Percentiles rank a stretch among this genome's conserved stretches.
Conservation (phyloP, 75 land plant genomes). For the Gnetum montanum region DNA sequence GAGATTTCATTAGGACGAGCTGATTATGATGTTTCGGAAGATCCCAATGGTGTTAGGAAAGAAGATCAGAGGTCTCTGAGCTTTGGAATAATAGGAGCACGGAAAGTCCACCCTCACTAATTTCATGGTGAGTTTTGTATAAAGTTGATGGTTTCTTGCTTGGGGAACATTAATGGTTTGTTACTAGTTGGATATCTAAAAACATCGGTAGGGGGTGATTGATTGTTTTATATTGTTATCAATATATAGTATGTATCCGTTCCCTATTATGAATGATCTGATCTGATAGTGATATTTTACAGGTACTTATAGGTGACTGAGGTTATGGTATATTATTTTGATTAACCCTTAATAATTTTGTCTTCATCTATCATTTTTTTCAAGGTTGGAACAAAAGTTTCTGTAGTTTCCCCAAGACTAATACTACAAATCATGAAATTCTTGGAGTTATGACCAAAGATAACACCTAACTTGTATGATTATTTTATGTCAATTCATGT, state of each 20-base stretch:
- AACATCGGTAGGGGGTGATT: too few relatives aligned
- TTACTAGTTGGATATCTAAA: too few relatives aligned
- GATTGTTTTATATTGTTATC: too few relatives aligned
- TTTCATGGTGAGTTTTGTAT: conserved; percentile 64
- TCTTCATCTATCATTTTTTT: too few relatives aligned
- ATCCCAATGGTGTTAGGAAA: conserved; percentile 30
- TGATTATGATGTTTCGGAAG: conserved; percentile 41
- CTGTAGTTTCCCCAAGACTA: conserved; percentile 94
- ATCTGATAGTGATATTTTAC: too few relatives aligned
- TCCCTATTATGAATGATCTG: too few relatives aligned
- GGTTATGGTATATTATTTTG: too few relatives aligned
- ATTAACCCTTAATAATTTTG: neutral
- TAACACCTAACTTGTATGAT: conserved; percentile 81
- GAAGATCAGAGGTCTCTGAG: conserved; percentile 84
- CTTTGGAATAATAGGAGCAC: conserved; percentile 92
- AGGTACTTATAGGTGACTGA: neutral
- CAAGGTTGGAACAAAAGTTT: conserved; percentile 90
- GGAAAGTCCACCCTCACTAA: conserved; percentile 87
- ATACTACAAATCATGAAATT: conserved; percentile 89
- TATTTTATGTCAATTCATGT: neutral
- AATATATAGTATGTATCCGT: too few relatives aligned
- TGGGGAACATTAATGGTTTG: too few relatives aligned
- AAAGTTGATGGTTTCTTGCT: too few relatives aligned
- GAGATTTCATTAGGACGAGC: conserved; percentile 33
- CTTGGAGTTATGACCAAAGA: conserved; percentile 81